Conservation (phyloP, 179 eudicot species). For the Corrigiola litoralis region DNA sequence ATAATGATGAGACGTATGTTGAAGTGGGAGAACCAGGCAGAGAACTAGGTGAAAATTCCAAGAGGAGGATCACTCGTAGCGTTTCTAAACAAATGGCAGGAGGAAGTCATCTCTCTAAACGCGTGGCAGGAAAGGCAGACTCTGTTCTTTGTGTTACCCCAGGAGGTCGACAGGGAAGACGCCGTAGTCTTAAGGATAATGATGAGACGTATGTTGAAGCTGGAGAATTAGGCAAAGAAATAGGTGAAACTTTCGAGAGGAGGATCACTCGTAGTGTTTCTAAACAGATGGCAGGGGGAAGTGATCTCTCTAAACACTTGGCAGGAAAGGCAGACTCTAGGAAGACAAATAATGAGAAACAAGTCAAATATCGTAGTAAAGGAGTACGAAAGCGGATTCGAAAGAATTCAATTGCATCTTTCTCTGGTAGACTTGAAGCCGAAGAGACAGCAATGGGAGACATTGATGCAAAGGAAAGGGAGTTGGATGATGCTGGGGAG, state of each 20-base stretch:
- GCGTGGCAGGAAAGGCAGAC: neutral
- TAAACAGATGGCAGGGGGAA: neutral
- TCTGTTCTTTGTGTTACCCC: conserved; percentile 8
- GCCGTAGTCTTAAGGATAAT: neutral
- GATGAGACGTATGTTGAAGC: neutral
- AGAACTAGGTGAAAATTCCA: conserved; percentile 4
- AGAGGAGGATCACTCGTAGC: conserved; percentile 24
- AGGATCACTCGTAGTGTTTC: conserved; percentile 4
- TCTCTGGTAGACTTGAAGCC: conserved; percentile 4
- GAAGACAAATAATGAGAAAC: neutral
- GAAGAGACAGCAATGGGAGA: neutral
- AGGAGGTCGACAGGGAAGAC: conserved; percentile 11
- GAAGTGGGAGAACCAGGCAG: conserved; percentile 7
- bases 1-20: conserved; percentile 2
- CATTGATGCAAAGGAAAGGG: neutral
- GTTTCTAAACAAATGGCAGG: conserved; percentile 2
- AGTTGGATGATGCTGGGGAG: neutral
- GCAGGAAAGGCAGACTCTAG: neutral
- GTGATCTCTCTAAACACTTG: conserved; percentile 4
- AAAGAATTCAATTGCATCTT: neutral
- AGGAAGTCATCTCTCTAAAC: conserved; percentile 10
- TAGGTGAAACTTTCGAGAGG: conserved; percentile 12
- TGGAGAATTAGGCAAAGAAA: conserved; percentile 8
- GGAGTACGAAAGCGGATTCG: conserved; percentile 3
- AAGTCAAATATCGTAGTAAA: neutral